Evolutionary conservation across 1,284 basidiomycete species (phyloP).

Genomic region (Apiotrichum veenhuisii): DNA sequence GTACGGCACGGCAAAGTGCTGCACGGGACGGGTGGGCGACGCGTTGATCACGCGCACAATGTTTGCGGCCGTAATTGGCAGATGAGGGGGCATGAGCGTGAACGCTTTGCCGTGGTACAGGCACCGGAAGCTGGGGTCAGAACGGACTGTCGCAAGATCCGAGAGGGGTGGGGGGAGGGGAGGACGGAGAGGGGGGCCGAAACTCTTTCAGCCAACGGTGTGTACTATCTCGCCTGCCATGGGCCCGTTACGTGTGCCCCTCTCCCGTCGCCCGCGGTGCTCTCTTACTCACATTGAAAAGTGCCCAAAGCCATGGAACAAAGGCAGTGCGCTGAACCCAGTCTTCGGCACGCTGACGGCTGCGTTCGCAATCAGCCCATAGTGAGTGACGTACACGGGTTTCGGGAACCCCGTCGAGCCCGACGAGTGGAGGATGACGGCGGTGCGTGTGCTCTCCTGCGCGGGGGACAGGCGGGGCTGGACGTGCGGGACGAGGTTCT

Average conservation of each 20-base stretch:
- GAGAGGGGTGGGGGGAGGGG: no score
- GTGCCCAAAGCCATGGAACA: slow-evolving; percentile 55
- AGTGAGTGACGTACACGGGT: slow-evolving; percentile 45
- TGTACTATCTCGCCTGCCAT: no score
- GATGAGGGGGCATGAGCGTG: slow-evolving; percentile 56
- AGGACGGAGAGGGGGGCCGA: no score
- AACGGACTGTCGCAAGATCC: slow-evolving; percentile 23
- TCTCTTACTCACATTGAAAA: slow-evolving; percentile 41
- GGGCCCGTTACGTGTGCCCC: not conserved
- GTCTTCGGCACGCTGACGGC: slow-evolving; percentile 45
- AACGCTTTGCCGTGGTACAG: slow-evolving; percentile 53
- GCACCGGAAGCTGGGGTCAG: slow-evolving; percentile 41
- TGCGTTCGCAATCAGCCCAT: slow-evolving; percentile 43
- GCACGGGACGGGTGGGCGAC: slow-evolving; percentile 44
- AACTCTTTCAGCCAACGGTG: no score
- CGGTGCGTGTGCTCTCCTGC: slow-evolving; percentile 52
- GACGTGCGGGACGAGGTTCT: slow-evolving; percentile 40
- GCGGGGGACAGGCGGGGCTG: slow-evolving; percentile 52
- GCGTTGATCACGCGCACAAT: slow-evolving; percentile 42
- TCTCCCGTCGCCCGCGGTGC: not conserved
- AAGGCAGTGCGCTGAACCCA: slow-evolving; percentile 55
- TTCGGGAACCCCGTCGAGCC: slow-evolving; percentile 57
- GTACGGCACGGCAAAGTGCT: slow-evolving; percentile 52
- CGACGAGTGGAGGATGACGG: slow-evolving; percentile 61
- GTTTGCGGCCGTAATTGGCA: slow-evolving; percentile 57